A percentile compares a stretch with the other conserved stretches of the same genome.
These are phyloP conservation scores for Theileria orientalis DNA, from an alignment of 169 alveolate species.

Conservation along the genomic window DNA sequence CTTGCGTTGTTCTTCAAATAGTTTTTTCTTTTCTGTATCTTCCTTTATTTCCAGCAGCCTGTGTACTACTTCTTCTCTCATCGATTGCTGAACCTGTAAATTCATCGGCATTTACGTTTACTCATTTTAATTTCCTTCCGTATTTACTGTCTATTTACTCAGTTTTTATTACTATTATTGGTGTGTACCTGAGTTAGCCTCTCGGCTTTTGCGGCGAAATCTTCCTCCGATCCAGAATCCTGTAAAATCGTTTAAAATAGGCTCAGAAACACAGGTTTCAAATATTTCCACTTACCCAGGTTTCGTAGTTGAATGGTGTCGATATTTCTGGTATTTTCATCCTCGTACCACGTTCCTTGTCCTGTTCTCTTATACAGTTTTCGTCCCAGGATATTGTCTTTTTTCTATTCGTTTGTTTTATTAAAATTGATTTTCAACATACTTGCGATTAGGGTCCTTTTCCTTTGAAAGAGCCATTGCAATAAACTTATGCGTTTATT, in stretches of 20 bases:
- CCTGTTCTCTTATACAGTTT: slow-evolving; percentile 79
- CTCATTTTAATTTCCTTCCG: no score
- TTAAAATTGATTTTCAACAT: background rate
- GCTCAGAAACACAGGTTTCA: background rate
- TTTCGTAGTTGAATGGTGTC: slow-evolving; percentile 78
- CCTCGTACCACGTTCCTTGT: slow-evolving; percentile 82
- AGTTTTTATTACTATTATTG: no score
- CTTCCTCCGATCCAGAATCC: slow-evolving; percentile 57
- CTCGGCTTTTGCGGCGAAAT: background rate
- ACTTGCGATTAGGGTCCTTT: slow-evolving; percentile 29
- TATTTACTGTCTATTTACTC: no score
- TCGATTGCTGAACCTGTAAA: background rate
- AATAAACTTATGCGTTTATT: no score
- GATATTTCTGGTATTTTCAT: slow-evolving; percentile 76
- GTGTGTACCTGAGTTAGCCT: background rate
- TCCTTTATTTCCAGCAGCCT: slow-evolving; percentile 32
- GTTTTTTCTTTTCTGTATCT: background rate
- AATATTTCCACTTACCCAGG: slow-evolving; percentile 51
- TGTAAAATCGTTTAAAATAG: background rate
- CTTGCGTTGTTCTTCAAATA: slow-evolving; percentile 44
- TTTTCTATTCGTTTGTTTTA: slow-evolving; percentile 31
- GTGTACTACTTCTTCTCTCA: slow-evolving; percentile 25
- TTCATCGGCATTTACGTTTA: no score
- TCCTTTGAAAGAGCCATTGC: slow-evolving; percentile 2
- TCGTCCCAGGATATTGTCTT: slow-evolving; percentile 81